Percentiles rank a stretch among this genome's conserved stretches.
phyloP scores from a whole-genome alignment of 192 early-diverging fungal genomes.

The Umbelopsis vinacea region DNA sequence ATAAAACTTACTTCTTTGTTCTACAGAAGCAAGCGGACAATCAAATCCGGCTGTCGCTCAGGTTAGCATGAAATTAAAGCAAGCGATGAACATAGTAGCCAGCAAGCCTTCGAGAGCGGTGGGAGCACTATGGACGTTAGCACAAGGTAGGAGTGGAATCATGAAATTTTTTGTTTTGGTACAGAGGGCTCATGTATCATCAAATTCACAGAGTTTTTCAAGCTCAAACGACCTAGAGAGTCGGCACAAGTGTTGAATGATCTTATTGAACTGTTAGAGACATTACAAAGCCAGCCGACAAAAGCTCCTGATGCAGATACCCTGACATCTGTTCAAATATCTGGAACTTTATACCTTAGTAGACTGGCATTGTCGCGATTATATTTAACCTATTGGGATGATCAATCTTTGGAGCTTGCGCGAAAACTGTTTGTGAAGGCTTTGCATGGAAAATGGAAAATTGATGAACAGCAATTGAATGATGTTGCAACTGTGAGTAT shows the following conservation, averaged over 20 bases:
- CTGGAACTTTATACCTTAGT: slow-evolving; percentile 41
- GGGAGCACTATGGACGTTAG: slow-evolving; percentile 40
- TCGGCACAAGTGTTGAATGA: slow-evolving; percentile 35
- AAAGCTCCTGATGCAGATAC: slow-evolving; percentile 8
- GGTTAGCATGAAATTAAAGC: slow-evolving; percentile 21
- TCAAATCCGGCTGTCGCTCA: neutral
- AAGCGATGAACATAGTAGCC: slow-evolving; percentile 32
- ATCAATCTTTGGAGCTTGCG: slow-evolving; percentile 6
- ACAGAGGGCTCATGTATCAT: neutral
- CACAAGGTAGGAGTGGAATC: slow-evolving; percentile 36
- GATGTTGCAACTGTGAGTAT: slow-evolving; percentile 36
- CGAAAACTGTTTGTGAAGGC: slow-evolving; percentile 38
- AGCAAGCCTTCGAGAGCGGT: slow-evolving; percentile 44
- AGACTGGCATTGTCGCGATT: slow-evolving; percentile 47
- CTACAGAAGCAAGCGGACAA: neutral
- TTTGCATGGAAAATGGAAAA: slow-evolving; percentile 46
- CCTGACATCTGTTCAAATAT: slow-evolving; percentile 40
- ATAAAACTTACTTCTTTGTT: neutral
- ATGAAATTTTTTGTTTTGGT: neutral
- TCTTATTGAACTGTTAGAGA: slow-evolving; percentile 35
- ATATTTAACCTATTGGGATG: slow-evolving; percentile 31
- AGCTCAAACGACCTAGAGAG: slow-evolving; percentile 33
- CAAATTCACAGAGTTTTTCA: slow-evolving; percentile 39
- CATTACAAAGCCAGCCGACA: slow-evolving; percentile 1
- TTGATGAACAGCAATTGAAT: slow-evolving; percentile 37